Base-by-base conservation (phyloP, 2,329 filamentous ascomycete species). In the Apiospora kogelbergensis region DNA sequence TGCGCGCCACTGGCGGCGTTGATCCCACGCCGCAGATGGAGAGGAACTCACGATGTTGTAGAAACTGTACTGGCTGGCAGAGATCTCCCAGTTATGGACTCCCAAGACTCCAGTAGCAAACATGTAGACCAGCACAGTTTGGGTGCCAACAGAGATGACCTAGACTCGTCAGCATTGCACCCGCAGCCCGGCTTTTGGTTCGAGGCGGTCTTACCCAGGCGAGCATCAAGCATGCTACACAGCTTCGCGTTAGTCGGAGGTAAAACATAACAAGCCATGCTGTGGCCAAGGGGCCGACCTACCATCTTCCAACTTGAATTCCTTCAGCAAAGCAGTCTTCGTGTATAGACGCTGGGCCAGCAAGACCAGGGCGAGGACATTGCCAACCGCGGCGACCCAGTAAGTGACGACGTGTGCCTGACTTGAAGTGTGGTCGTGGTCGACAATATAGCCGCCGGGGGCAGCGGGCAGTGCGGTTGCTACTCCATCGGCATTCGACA, bases 401-500 rank as follows among this genome's bases (percentile, higher is more conserved):
- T 71, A 71, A 3, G 63, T 71, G 15, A 6, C 26, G 15, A 20
- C 13, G 22, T 66, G 11, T 9, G 44, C 44, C 6, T 53, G 66
- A 24, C 24, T 26, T 63, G 63, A 30, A 6, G 70, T 68, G 33
- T 71, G 33, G 17, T 63, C 68, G 30, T 69, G 68, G 65, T 71
- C 68, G 65, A 71, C 68, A 2, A 42, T 20, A 40, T 71, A 71
- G 17, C 68, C 70, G 30, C 40, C 68, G 11, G 70, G 70, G 45
- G 70, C 24, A 6, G 68, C 24, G 9, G 68, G 46, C 6, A 69
- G 15, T 20, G 66, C 63, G 20, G n/a, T 65, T 9, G 20, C 22
- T 33, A 65, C 63, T 30, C 63, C 37, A 42, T 65, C n/a, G n/a
- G 68, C 67, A 26, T 37, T 33, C 20, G 37, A 24, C 63, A 65